These are phyloP conservation scores for Metschnikowia kunwiensis DNA, from an alignment of 805 yeast species.

Conservation along the genomic window DNA sequence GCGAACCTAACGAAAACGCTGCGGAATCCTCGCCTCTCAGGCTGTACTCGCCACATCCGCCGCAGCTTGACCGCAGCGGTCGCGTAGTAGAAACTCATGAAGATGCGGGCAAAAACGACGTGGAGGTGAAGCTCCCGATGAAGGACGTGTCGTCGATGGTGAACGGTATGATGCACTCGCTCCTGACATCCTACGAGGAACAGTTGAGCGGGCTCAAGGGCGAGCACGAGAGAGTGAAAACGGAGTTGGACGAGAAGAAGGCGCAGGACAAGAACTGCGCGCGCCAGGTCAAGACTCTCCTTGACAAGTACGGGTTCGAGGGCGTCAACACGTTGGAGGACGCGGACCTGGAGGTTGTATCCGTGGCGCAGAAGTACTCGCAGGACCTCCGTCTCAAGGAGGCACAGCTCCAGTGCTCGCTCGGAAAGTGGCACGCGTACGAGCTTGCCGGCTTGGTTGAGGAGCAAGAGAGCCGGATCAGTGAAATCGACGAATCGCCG, in stretches of 20 bases:
- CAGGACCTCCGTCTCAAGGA: constrained; percentile 12
- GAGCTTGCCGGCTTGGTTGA: constrained; percentile 44
- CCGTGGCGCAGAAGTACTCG: constrained; percentile 15
- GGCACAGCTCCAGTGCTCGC: constrained; percentile 10
- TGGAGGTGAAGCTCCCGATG: constrained; percentile 25
- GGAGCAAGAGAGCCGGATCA: constrained; percentile 24
- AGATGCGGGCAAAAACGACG: background rate
- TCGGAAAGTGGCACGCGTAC: constrained; percentile 35
- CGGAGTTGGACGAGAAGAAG: constrained; percentile 51
- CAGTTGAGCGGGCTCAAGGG: constrained; percentile 41
- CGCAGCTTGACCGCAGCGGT: constrained; percentile 28
- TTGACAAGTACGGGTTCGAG: constrained; percentile 30
- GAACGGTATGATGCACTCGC: constrained; percentile 44
- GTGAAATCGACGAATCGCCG: background rate
- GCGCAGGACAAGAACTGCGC: constrained; percentile 38
- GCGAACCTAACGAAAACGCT: background rate
- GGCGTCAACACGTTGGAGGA: constrained; percentile 25
- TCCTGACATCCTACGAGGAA: constrained; percentile 53
- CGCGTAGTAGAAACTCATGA: constrained; percentile 22
- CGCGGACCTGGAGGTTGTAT: constrained; percentile 23
- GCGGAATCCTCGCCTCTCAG: constrained; percentile 28
- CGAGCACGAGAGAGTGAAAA: constrained; percentile 21
- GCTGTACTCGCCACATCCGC: constrained; percentile 30
- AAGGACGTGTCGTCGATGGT: constrained; percentile 36
- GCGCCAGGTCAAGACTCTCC: constrained; percentile 25